Conservation (phyloP, 768 basidiomycete species). For the Russula olivacea region DNA sequence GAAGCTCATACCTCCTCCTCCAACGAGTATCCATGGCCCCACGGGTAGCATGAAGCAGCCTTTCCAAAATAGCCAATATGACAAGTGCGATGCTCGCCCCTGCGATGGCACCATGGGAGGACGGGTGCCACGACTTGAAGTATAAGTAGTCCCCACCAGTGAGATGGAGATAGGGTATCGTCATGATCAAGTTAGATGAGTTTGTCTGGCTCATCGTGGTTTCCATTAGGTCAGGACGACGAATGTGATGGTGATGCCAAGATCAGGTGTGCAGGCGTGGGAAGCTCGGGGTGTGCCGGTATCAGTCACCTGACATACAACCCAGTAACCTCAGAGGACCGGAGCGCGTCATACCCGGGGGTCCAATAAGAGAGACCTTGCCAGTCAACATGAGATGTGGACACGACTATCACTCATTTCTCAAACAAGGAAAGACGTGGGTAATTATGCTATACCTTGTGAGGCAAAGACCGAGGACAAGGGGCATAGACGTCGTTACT, state of each 20-base stretch:
- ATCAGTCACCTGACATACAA: too few species aligned
- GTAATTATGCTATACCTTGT: too few species aligned
- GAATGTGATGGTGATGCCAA: not conserved
- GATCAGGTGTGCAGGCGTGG: not conserved
- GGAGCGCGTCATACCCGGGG: too few species aligned
- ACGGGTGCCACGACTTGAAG: slow-evolving; percentile 65
- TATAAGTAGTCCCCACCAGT: slow-evolving; percentile 54
- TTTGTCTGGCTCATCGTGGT: not conserved
- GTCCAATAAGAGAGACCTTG: too few species aligned
- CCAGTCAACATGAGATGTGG: too few species aligned
- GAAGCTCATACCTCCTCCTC: slow-evolving; percentile 43
- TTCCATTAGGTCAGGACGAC: not conserved
- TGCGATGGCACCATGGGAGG: slow-evolving; percentile 60
- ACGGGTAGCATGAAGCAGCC: slow-evolving; percentile 58
- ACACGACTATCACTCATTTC: too few species aligned
- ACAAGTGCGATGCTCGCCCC: slow-evolving; percentile 72
- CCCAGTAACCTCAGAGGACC: too few species aligned
- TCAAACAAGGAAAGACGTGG: too few species aligned
- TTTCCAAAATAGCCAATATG: slow-evolving; percentile 61
- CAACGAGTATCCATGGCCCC: slow-evolving; percentile 51
- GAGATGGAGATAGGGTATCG: slow-evolving; percentile 70
- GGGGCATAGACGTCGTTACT: not conserved
- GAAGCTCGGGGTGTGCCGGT: too few species aligned
- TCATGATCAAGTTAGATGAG: slow-evolving; percentile 34
- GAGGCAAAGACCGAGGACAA: too few species aligned